Conservation (phyloP, 2,329 filamentous ascomycete genomes). For the Penicillium frequentans region DNA sequence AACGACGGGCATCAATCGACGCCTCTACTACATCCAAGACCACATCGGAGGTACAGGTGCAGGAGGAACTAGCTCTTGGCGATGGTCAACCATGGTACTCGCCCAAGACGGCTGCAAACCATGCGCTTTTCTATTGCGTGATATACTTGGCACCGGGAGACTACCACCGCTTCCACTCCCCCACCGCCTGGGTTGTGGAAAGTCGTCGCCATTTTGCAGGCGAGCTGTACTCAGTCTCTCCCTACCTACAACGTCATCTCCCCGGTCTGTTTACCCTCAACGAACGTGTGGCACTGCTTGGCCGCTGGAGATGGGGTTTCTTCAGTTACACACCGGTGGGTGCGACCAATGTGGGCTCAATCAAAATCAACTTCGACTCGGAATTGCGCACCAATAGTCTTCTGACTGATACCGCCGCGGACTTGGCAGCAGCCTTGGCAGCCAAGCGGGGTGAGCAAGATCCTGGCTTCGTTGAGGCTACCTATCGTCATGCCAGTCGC, state of each 20-base stretch:
- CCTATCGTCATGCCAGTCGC: conserved; percentile 74
- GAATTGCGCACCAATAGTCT: conserved; percentile 92
- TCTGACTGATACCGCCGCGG: conserved; percentile 87
- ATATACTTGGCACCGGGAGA: conserved; percentile 96
- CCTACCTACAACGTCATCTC: conserved; percentile 88
- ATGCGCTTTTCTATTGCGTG: conserved; percentile 85
- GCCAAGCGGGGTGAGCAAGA: conserved; percentile 75
- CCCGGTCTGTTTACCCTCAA: conserved; percentile 96
- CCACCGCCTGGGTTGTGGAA: conserved; percentile 92
- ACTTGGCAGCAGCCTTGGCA: conserved; percentile 79
- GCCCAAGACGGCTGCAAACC: conserved; percentile 60
- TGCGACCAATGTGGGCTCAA: conserved; percentile 95
- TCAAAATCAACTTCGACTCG: conserved; percentile 94
- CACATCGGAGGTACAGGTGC: conserved; percentile 78
- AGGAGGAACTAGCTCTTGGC: conserved; percentile 76
- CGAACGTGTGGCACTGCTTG: conserved; percentile 89
- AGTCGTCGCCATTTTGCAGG: conserved; percentile 95
- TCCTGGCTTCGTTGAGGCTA: conserved; percentile 89
- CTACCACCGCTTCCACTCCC: conserved; percentile 98
- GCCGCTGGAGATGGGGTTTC: conserved; percentile 95
- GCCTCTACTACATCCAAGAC: conserved; percentile 68
- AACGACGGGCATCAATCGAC: conserved; percentile 62
- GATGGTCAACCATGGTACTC: conserved; percentile 67
- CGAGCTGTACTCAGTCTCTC: conserved; percentile 91
- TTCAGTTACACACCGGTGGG: conserved; percentile 95